phyloP scores from a whole-genome alignment of 495 filamentous ascomycete species.

The Podospora australis region DNA sequence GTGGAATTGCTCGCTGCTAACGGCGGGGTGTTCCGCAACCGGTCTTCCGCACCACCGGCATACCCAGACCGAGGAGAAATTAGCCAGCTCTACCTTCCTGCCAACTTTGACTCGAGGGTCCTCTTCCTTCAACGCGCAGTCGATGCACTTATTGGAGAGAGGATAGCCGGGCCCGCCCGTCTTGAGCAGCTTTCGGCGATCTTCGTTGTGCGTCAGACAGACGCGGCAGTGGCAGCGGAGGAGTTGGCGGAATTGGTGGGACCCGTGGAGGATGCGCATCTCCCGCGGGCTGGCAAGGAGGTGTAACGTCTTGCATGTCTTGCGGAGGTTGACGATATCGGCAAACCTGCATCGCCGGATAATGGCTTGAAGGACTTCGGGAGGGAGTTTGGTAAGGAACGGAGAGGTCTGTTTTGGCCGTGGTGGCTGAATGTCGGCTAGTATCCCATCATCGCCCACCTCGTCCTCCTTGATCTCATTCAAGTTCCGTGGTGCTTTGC shows the following conservation, averaged over 20 bases:
- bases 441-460: too few species aligned
- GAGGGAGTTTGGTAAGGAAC: slow-evolving; percentile 10
- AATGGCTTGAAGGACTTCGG: slow-evolving; percentile 28
- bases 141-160: slow-evolving; percentile 19
- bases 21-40: slow-evolving; percentile 6
- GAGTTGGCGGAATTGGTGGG: slow-evolving; percentile 6
- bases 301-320: slow-evolving; percentile 26
- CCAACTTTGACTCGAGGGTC: slow-evolving; percentile 19
- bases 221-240: slow-evolving; percentile 22
- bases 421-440: background rate
- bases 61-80: slow-evolving; percentile 14
- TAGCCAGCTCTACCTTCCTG: slow-evolving; percentile 17
- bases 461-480: too few species aligned
- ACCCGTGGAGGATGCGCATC: slow-evolving; percentile 19
- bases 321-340: slow-evolving; percentile 24
- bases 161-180: slow-evolving; percentile 18
- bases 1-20: slow-evolving; percentile 18
- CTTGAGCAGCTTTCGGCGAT: slow-evolving; percentile 14
- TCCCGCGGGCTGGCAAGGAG: slow-evolving; percentile 13
- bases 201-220: slow-evolving; percentile 19
- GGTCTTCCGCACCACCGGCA: slow-evolving; percentile 29
- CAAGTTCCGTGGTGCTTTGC: background rate
- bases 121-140: slow-evolving; percentile 16
- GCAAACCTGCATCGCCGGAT: slow-evolving; percentile 21
- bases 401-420: background rate